These are phyloP conservation scores for Entomortierella lignicola DNA, from an alignment of 192 early-diverging fungal species.

Conservation along the genomic window DNA sequence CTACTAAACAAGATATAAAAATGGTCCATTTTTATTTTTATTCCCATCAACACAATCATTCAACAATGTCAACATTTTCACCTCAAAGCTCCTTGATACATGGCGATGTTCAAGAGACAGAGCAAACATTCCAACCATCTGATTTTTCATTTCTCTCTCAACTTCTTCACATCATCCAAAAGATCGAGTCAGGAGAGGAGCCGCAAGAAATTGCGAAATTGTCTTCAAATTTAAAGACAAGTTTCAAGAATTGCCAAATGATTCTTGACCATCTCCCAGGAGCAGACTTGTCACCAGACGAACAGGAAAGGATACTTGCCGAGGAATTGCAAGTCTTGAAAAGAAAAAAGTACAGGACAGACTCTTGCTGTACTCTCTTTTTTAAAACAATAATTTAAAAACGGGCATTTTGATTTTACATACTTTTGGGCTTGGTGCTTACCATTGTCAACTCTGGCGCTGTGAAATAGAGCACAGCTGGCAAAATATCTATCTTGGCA, in stretches of 20 bases:
- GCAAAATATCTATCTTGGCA: conserved; percentile 31
- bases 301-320: conserved; percentile 32
- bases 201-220: conserved; percentile 41
- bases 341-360: conserved; percentile 29
- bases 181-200: conserved; percentile 46
- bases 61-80: conserved; percentile 1
- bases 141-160: conserved; percentile 56
- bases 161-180: conserved; percentile 36
- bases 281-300: conserved; percentile 52
- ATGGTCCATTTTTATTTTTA: no score
- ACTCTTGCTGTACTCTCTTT: no score
- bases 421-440: neutral
- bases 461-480: conserved; percentile 27
- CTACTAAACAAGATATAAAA: no score
- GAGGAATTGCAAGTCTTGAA: conserved; percentile 40
- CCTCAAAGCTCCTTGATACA: neutral
- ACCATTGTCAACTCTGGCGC: neutral
- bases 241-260: conserved; percentile 53
- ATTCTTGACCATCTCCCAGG: conserved; percentile 57
- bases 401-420: neutral
- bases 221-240: conserved; percentile 41
- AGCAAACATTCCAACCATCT: conserved; percentile 42
- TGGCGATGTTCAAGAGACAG: conserved; percentile 12
- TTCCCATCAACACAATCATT: neutral
- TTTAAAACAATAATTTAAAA: neutral